These are phyloP conservation scores for Nicotiana paniculata DNA, from an alignment of 257 asterid genomes.

Conservation along the genomic window DNA sequence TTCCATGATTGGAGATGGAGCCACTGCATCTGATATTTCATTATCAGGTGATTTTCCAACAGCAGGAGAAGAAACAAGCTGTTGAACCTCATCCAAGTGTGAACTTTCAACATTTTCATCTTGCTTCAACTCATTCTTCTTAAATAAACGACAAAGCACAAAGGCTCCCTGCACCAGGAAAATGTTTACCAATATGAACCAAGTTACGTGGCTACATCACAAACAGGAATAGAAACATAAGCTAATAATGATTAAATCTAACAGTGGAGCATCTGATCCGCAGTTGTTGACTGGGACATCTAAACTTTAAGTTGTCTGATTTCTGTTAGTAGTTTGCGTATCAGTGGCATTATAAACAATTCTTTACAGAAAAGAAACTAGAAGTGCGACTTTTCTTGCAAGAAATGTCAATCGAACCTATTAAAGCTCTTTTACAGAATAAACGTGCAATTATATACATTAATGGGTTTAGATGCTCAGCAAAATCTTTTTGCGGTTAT, in stretches of 20 bases:
- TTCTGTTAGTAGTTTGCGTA: not conserved
- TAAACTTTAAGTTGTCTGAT: not conserved
- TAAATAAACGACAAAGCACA: slow-evolving; percentile 88
- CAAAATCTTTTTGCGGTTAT: not conserved
- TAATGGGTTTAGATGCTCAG: not conserved
- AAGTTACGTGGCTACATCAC: not conserved
- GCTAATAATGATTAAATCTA: not conserved
- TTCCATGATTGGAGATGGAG: slow-evolving; percentile 20
- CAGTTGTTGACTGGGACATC: not conserved
- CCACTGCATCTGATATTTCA: slow-evolving; percentile 35
- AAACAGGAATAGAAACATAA: not conserved
- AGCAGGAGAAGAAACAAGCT: slow-evolving; percentile 36
- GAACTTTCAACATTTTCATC: slow-evolving; percentile 48
- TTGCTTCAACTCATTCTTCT: slow-evolving; percentile 57
- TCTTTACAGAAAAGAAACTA: not conserved
- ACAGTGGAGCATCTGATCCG: not conserved
- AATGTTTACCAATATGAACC: not conserved
- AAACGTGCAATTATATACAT: not conserved
- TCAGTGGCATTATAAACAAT: not conserved
- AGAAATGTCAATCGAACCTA: not conserved
- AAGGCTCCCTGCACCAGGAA: slow-evolving; percentile 51
- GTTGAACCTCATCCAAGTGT: slow-evolving; percentile 42
- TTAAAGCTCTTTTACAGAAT: not conserved
- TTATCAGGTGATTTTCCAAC: slow-evolving; percentile 38
- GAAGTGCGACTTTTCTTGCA: not conserved